Base-by-base conservation (phyloP, 177 flowering plant species). In the Vitis hybrid region DNA sequence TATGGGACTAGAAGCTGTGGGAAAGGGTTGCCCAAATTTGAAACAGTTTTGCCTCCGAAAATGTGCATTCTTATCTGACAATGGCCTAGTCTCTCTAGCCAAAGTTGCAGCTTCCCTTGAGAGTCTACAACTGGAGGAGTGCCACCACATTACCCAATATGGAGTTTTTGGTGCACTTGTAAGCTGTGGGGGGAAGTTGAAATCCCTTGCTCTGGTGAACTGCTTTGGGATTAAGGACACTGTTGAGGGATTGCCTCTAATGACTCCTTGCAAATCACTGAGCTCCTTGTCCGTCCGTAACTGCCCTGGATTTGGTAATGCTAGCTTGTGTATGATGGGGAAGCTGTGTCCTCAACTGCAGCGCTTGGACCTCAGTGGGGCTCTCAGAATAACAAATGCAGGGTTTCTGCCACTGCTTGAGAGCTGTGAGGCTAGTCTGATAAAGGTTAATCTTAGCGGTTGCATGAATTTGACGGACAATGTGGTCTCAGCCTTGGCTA, bases 271-370 rank as follows among this genome's bases (percentile, higher is more conserved):
- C 77, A 71, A 82, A 45, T 92, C 96, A 14, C 81, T 95, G 61
- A 78, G 80, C 18, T 88, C 89, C 5, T 71, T 95, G 77, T 73
- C 87, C 39, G 75, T 95, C 60, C 73, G 81, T 7, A 74, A 84
- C 79, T 95, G 99, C 79, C 89, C 97, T 16, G 97, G 93, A 15
- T 89, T 95, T 76, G 96, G 96, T 31, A 80, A 82, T 70, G 66
- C 77, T n/a, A 77, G 83, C 73, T 76, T 95, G 78, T 82, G 82
- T 50, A 34, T 82, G 50, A 72, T 95, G 59, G 92, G 95, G 54
- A 87, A 82, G 81, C 50, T 92, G 64, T 93, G 97, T 65, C 94
- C 97, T 10, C 85, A 79, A 48, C 78, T 95, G 66, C 90, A 84
- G 69, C 66, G 87, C 34, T 39, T 93, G 16, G 92, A 89, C 61